Evolutionary conservation across 768 basidiomycete species (phyloP).

Genomic region (Rhizopogon roseolus): DNA sequence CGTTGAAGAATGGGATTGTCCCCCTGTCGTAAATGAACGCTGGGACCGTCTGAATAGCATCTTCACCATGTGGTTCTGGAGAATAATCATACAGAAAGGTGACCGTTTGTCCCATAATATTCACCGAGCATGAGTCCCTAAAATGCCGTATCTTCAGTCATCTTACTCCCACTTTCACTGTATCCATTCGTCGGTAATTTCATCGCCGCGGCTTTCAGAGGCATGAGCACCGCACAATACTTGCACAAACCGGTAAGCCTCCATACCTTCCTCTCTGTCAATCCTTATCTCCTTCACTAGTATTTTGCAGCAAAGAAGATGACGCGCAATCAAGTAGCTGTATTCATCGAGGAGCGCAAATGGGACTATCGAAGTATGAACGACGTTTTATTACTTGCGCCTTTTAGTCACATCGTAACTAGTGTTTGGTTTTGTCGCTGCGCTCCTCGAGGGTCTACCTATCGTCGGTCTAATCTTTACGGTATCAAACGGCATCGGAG

Average conservation of each 20-base stretch:
- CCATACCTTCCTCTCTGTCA: neutral
- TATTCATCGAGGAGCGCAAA: conserved; percentile 85
- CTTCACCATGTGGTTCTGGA: conserved; percentile 13
- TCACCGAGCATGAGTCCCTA: neutral
- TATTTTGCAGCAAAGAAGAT: conserved; percentile 87
- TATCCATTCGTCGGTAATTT: conserved; percentile 67
- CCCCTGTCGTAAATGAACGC: conserved; percentile 36
- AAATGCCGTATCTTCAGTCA: conserved; percentile 28
- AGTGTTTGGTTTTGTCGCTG: conserved; percentile 86
- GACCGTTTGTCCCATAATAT: neutral
- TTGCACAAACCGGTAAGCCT: conserved; percentile 62
- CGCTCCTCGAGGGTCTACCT: conserved; percentile 77
- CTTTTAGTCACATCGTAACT: neutral
- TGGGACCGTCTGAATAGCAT: conserved; percentile 11
- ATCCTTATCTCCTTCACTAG: conserved; percentile 25
- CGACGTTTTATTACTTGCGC: neutral
- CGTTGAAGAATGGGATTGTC: conserved; percentile 74
- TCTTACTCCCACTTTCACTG: conserved; percentile 58
- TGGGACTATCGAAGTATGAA: conserved; percentile 78
- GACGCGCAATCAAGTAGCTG: conserved; percentile 58
- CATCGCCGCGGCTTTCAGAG: conserved; percentile 59
- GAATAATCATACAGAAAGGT: conserved; percentile 19
- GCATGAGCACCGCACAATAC: conserved; percentile 59
- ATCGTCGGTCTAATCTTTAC: conserved; percentile 79
- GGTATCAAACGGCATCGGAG: conserved; percentile 84